phyloP scores from a whole-genome alignment of 306 rosid genomes.

The Casuarina glauca region DNA sequence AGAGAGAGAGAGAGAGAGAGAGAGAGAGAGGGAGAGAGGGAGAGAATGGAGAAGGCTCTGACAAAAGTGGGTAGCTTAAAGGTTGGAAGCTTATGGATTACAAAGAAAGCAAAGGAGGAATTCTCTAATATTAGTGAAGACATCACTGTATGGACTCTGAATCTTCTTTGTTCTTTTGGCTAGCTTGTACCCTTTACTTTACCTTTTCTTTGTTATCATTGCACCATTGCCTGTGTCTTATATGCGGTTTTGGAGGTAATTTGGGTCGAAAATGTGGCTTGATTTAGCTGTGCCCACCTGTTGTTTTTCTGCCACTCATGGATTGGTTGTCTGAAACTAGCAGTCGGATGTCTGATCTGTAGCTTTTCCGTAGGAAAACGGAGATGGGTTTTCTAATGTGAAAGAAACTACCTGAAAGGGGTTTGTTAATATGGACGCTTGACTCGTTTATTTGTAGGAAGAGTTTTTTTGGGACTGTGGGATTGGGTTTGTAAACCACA shows the following conservation, averaged over 20 bases:
- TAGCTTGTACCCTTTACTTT: neutral
- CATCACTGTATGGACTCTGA: slow-evolving; percentile 45
- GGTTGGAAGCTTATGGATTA: slow-evolving; percentile 81
- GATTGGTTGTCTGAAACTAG: neutral
- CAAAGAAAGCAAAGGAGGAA: slow-evolving; percentile 91
- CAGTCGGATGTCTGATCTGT: slow-evolving; percentile 47
- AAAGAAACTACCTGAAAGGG: slow-evolving; percentile 14
- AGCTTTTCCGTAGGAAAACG: neutral
- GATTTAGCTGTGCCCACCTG: slow-evolving; percentile 17
- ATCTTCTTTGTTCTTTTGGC: neutral
- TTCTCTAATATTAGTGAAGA: slow-evolving; percentile 75
- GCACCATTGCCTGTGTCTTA: neutral
- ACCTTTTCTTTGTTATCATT: neutral
- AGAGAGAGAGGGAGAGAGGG: slow-evolving; percentile 15
- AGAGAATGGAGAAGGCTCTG: slow-evolving; percentile 83
- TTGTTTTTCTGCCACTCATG: slow-evolving; percentile 27
- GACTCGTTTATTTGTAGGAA: neutral
- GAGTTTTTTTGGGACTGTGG: neutral
- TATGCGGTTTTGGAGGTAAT: slow-evolving; percentile 9
- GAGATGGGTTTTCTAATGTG: slow-evolving; percentile 7
- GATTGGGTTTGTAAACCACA: neutral
- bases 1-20: slow-evolving; percentile 1
- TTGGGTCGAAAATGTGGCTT: slow-evolving; percentile 35
- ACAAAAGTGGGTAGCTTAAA: slow-evolving; percentile 82
- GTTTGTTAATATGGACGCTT: neutral